These are phyloP conservation scores for Biscogniauxia marginata DNA, from an alignment of 2,329 filamentous ascomycete genomes.

Conservation along the genomic window DNA sequence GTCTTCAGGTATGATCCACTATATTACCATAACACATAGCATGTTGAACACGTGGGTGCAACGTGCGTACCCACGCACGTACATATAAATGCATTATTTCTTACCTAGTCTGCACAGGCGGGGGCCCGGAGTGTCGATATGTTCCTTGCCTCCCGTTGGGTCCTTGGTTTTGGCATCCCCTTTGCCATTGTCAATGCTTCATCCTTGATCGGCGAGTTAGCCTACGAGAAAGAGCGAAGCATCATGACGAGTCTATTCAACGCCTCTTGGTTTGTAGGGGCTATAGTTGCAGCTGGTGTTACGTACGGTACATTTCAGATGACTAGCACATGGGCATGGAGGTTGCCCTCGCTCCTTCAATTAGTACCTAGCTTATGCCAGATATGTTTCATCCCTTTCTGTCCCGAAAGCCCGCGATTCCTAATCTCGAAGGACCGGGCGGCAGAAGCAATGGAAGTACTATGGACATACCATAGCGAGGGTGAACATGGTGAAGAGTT, in stretches of 20 bases:
- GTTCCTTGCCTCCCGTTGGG: slow-evolving; percentile 44
- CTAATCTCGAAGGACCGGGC: slow-evolving; percentile 48
- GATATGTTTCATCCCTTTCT: slow-evolving; percentile 30
- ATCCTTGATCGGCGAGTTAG: slow-evolving; percentile 52
- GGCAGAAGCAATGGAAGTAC: slow-evolving; percentile 53
- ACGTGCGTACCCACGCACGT: slow-evolving; percentile 24
- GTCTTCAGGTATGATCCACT: background rate
- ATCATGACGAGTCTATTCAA: slow-evolving; percentile 55
- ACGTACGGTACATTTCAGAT: slow-evolving; percentile 44
- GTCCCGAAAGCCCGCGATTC: slow-evolving; percentile 52
- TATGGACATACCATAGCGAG: slow-evolving; percentile 58
- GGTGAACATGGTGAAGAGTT: slow-evolving; percentile 51
- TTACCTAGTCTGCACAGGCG: slow-evolving; percentile 28
- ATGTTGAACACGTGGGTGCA: background rate
- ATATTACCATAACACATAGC: background rate
- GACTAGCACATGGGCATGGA: slow-evolving; percentile 38
- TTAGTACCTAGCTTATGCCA: slow-evolving; percentile 23
- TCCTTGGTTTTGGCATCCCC: slow-evolving; percentile 44
- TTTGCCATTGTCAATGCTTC: slow-evolving; percentile 37
- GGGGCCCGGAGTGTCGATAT: slow-evolving; percentile 41
- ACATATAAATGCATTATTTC: background rate
- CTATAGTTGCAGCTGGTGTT: slow-evolving; percentile 42
- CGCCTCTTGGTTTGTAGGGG: slow-evolving; percentile 49
- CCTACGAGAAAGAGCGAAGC: slow-evolving; percentile 53
- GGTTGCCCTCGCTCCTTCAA: slow-evolving; percentile 43